phyloP scores from a whole-genome alignment of 352 stramenopile species.

The Hyaloperonospora brassicae region DNA sequence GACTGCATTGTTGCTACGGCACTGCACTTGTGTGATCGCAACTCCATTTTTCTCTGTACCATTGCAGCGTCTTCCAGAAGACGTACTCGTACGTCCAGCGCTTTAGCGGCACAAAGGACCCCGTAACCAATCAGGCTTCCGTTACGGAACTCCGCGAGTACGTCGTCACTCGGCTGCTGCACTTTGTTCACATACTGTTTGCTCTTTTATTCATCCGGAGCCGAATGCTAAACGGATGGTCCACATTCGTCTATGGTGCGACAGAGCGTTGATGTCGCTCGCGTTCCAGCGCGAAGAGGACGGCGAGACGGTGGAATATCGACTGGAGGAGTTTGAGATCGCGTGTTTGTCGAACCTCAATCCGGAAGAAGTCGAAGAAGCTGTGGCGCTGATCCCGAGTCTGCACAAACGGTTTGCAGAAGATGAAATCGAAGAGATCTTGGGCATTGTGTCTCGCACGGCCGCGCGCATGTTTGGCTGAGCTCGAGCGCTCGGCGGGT shows the following conservation, averaged over 20 bases:
- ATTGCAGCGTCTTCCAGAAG: constrained; percentile 81
- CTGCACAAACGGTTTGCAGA: constrained; percentile 84
- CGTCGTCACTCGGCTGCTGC: constrained; percentile 8
- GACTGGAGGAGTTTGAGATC: constrained; percentile 87
- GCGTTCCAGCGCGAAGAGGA: constrained; percentile 77
- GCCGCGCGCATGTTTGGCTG: constrained; percentile 82
- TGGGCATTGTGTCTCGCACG: constrained; percentile 82
- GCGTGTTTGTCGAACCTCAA: constrained; percentile 87
- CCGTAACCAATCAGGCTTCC: constrained; percentile 84
- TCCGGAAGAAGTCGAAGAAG: constrained; percentile 83
- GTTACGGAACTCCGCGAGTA: constrained; percentile 86
- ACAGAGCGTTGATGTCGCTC: constrained; percentile 78
- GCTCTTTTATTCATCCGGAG: too few species aligned
- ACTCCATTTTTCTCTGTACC: not conserved
- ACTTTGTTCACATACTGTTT: too few species aligned
- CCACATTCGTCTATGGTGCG: not conserved
- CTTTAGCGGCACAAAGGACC: constrained; percentile 88
- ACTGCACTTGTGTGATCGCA: too few species aligned
- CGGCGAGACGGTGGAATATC: constrained; percentile 58
- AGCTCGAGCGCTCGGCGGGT: not conserved
- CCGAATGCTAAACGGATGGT: too few species aligned
- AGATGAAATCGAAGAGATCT: constrained; percentile 87
- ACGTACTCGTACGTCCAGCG: constrained; percentile 88
- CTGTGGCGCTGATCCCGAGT: constrained; percentile 81
- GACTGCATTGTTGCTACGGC: too few species aligned